Base-by-base conservation (phyloP, 495 filamentous ascomycete genomes). In the Cercophora sp. region DNA sequence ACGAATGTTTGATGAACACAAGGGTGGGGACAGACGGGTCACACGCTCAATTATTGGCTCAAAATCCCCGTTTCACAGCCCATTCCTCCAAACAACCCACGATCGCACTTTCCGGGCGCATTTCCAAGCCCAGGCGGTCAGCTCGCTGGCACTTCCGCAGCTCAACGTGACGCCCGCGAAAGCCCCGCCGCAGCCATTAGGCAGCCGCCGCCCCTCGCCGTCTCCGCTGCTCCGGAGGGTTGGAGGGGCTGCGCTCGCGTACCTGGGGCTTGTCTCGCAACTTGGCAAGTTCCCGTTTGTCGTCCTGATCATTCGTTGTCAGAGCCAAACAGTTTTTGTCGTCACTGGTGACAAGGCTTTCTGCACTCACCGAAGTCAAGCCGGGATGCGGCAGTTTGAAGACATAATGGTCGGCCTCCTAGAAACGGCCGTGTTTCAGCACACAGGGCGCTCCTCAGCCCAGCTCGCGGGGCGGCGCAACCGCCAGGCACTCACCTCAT, bases 1-100 rank as follows among this genome's bases (percentile, higher is more conserved):
- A 9, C 36, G 36, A 39, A 39, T 39, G 36, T 39, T 39, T 39
- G 36, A 39, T 39, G 36, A 39, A 39, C 36, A 39, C 36, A 39
- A 39, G 29, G 29, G 29, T 8, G 29, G 29, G 29, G 29, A 32
- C 29, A 32, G 6, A 13, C 36, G 5, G 5, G 9, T 18, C 36
- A 16, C 9, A 5, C 36, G 18, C 8, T 39, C 15, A 16, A 11
- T 39, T 18, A 39, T 39, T 39, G 36, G 36, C 36, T 39, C 8
- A 5, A 8, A 18, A 39, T 8, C 18, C 36, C 36, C 18, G 5
- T 39, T 15, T 9, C 36, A 5, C 5, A 39, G 36, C 18, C 36
- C 15, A 16, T 18, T 18, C 36, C 36, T 15, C 36, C 5, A 8
- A 5, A 8, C 36, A 15, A 39, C 9, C 8, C 5, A 15, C 36